Base-by-base conservation (phyloP, 2,329 filamentous ascomycete species). In the Emericellopsis cladophorae region DNA sequence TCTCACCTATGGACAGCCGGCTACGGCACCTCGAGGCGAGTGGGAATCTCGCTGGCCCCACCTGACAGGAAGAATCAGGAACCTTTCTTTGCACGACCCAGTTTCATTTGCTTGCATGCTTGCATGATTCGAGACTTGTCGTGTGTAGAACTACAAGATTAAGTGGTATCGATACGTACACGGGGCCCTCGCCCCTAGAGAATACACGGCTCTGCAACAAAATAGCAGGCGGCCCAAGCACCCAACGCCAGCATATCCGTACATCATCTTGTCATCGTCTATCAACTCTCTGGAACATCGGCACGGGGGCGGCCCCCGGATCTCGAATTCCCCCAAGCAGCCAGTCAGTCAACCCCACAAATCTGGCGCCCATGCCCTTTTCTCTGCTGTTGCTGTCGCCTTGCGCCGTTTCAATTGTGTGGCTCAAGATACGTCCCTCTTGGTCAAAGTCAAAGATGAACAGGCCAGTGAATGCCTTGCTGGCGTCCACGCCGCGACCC, bases 391-490 rank as follows among this genome's bases (percentile, higher is more conserved):
- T 29, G 32, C 81, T 77, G 14, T 81, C 80, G 52, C 92, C 81
- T 52, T 95, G 84, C 1, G 85, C 84, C 62, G 94, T 85, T 62
- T 98, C 92, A 53, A 98, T 96, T 0, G 86, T 94, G 59, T 96
- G 92, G 49, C 78, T 87, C 37, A 84, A 62, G 31, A 98, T 78
- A 47, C 87, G 73, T 1, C 92, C 92, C 51, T 94, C 75, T 37
- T 78, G 71, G 54, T 96, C 92, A 57, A 98, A 98, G 48, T 94
- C 86, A 58, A 98, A 98, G 44, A 95, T 81, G 61, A 96, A 98
- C 10, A 96, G 62, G 0, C 92, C 92, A 1, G 80, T 85, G 51
- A 96, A 96, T 54, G 89, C 83, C 53, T 84, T 81, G 45, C 75
- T 74, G 39, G 76, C 72, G 42, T 76, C 73, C 4, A 54, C 60